Conservation (phyloP, 2,329 filamentous ascomycete species). For the Colletotrichum sidae region DNA sequence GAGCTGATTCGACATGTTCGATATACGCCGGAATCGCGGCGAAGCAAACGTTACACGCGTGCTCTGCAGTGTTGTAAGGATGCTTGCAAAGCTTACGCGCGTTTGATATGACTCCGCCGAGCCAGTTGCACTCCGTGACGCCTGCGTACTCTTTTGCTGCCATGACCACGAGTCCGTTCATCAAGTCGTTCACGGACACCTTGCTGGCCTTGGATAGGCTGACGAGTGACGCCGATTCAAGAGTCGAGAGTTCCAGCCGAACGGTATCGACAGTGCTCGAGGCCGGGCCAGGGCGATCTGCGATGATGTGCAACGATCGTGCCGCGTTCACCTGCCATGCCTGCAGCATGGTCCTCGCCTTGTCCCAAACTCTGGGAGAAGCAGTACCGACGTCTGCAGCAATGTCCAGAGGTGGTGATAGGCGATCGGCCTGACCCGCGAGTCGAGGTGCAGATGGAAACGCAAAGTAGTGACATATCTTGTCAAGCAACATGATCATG, state of each 20-base stretch:
- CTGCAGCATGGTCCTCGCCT: not conserved
- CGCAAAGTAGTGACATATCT: not conserved
- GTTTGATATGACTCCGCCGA: not conserved
- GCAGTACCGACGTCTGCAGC: not conserved
- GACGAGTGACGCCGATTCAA: not conserved
- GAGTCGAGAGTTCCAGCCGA: not conserved
- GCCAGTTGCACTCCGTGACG: constrained; percentile 1
- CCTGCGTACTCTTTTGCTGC: not conserved
- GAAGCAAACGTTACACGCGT: constrained; percentile 9
- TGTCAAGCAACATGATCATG: constrained; percentile 13
- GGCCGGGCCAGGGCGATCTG: constrained; percentile 8
- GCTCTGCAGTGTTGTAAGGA: not conserved
- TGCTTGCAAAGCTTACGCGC: not conserved
- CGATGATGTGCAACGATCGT: not conserved
- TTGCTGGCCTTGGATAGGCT: not conserved
- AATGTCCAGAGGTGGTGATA: constrained; percentile 13
- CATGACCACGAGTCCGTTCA: constrained; percentile 1
- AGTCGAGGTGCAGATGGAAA: constrained; percentile 3
- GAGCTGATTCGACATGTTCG: not conserved
- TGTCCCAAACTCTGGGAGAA: not conserved
- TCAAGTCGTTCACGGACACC: constrained; percentile 12
- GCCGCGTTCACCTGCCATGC: constrained; percentile 1
- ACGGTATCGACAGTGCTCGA: not conserved
- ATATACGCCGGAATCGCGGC: not conserved
- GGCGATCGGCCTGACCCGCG: constrained; percentile 1